Base-by-base conservation (phyloP, 257 asterid species). In the Marsdenia floribunda region DNA sequence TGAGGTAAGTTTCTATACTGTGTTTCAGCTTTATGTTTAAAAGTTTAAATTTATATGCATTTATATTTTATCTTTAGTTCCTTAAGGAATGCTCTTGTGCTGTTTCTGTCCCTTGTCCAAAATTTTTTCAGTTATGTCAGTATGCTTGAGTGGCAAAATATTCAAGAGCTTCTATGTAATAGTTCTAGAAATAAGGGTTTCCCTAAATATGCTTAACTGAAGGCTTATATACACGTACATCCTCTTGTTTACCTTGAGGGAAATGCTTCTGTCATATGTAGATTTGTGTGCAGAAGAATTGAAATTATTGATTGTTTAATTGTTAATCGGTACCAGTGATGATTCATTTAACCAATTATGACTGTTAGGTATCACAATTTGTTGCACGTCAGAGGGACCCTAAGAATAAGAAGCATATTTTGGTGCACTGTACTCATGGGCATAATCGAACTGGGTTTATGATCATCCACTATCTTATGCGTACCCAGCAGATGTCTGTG, bases 391-490 rank as follows among this genome's bases (percentile, higher is more conserved):
- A 92, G 64, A 92, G 86, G 84, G 91, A 81, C 49, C 72, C 86
- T 5, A 92, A 89, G 81, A 95, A 92, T 6, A 92, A 89, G 81
- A 95, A 92, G 76, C 77, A 86, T 81, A 86, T 95, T 83, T 87
- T 95, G 80, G 96, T 92, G 54, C 99, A 95, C 78, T 95, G 99
- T 87, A 95, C 99, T 0, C 99, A 95, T 83, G 99, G 99, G 79
- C 98, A 95, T 81, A 95, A 95, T 77, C 97, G 98, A 72, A 95
- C 99, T 53, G 99, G 99, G 80, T 95, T 81, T 83, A 95, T 95
- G 99, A 89, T 92, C 53, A 80, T 88, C 81, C 98, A 95, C 80
- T 95, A 83, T 86, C 97, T 95, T 70, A 92, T 95, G 99, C 93
- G 99, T 53, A 85, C 96, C 57, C 78, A 38, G 74, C 80, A 87